Evolutionary conservation across 1,284 basidiomycete genomes (phyloP).

Genomic region (Boletus sp.): DNA sequence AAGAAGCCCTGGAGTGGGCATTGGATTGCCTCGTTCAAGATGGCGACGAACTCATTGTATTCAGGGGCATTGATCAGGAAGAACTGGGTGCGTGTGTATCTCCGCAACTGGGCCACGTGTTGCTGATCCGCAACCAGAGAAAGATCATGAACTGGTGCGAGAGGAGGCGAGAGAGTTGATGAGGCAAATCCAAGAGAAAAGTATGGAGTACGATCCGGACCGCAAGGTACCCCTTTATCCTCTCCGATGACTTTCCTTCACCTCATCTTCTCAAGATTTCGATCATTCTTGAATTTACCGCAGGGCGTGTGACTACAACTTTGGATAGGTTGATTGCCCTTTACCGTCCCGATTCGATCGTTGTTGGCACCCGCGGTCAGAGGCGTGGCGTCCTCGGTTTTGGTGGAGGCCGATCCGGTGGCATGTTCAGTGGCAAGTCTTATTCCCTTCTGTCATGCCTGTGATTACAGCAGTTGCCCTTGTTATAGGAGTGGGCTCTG

Average conservation of each 20-base stretch:
- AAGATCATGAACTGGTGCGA: constrained; percentile 81
- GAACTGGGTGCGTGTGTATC: constrained; percentile 61
- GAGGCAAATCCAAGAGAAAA: constrained; percentile 81
- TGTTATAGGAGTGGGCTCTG: constrained; percentile 20
- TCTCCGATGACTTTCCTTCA: background rate
- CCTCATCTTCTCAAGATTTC: constrained; percentile 60
- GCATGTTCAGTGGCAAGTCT: constrained; percentile 65
- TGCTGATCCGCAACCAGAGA: constrained; percentile 48
- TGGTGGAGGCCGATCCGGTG: constrained; percentile 44
- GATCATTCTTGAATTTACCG: constrained; percentile 93
- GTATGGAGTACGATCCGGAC: constrained; percentile 77
- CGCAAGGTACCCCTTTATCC: constrained; percentile 57
- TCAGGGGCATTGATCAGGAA: constrained; percentile 87
- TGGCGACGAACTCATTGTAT: constrained; percentile 93
- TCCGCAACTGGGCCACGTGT: background rate
- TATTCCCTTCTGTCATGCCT: constrained; percentile 28
- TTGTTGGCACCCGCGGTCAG: constrained; percentile 89
- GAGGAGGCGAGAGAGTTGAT: constrained; percentile 90
- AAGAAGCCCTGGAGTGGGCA: constrained; percentile 87
- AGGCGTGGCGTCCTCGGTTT: constrained; percentile 60
- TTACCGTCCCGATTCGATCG: constrained; percentile 93
- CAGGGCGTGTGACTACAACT: constrained; percentile 87
- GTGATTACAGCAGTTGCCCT: background rate
- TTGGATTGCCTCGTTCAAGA: constrained; percentile 89
- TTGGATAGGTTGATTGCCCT: constrained; percentile 93